Evolutionary conservation across 306 rosid genomes (phyloP), one percentile per base, ranked within the genome.

Genomic region (Malus sieversii): DNA sequence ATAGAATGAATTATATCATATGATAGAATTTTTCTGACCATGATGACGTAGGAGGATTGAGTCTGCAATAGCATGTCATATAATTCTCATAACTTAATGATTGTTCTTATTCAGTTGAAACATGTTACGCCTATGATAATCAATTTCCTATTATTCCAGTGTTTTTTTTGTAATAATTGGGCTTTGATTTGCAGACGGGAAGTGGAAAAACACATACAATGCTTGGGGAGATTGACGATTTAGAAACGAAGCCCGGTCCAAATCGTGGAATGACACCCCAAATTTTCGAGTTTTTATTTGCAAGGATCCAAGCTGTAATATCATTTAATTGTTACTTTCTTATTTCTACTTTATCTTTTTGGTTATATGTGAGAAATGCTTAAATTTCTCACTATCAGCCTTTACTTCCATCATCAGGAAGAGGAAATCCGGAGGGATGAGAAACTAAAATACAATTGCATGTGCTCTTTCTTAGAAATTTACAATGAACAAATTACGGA

Each of bases 171-270:
- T 71, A 72, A 71, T 45, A 73, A 44, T 44, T 77, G 23, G 60
- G 71, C 82, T 81, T 45, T 22, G 48, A 70, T 85, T 73, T 86
- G 90, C 86, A 95, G 99, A 95, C 99, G 58, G 99, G 99, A 82
- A 95, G 99, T 70, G 99, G 99, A 68, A 95, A 95, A 89, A 95
- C 99, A 69, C 83, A 90, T 75, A 95, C 99, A 70, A 95, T 95
- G 99, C 99, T 95, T 10, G 99, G 99, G 71, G 97, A 95, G 73
- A 92, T 89, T 82, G 97, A 88, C 12, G 91, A 90, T 82, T 83
- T 95, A 79, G 97, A 92, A 84, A 83, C 85, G 85, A 92, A 84
- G 87, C 99, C 97, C 40, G 89, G 97, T 85, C 87, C 86, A 38
- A 82, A 88, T 51, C 97, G 99, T 35, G 99, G 99, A 85, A 92